Evolutionary conservation across 2,329 filamentous ascomycete species (phyloP).

Genomic region (Xylaria sp.): DNA sequence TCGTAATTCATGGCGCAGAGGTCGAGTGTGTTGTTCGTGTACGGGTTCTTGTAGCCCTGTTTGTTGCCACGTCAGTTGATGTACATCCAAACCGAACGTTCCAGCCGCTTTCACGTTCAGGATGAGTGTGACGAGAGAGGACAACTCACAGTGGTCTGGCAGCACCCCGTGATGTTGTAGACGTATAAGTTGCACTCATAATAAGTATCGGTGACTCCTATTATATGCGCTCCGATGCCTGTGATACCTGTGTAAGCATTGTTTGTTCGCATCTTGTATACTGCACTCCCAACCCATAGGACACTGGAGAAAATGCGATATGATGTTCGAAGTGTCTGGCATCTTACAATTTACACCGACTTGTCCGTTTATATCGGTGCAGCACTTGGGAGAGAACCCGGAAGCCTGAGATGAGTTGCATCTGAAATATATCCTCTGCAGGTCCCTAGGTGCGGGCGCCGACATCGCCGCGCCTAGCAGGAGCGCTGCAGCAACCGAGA

Average conservation of each 20-base stretch:
- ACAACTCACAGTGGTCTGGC: slow-evolving; percentile 42
- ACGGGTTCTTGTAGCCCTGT: slow-evolving; percentile 45
- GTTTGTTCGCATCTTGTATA: not conserved
- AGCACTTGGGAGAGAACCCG: slow-evolving; percentile 43
- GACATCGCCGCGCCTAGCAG: slow-evolving; percentile 34
- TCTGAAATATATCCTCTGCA: slow-evolving; percentile 36
- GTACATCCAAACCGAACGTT: not conserved
- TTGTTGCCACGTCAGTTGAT: not conserved
- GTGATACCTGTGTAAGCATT: slow-evolving; percentile 1
- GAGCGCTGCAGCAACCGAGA: slow-evolving; percentile 26
- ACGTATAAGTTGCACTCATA: slow-evolving; percentile 45
- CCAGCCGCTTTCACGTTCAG: not conserved
- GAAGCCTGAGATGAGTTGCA: slow-evolving; percentile 38
- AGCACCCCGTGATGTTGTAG: slow-evolving; percentile 47
- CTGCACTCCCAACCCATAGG: not conserved
- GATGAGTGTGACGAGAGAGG: not conserved
- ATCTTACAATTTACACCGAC: slow-evolving; percentile 45
- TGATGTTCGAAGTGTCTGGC: not conserved
- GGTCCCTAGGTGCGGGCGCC: slow-evolving; percentile 20
- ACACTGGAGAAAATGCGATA: not conserved
- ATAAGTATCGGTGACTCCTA: slow-evolving; percentile 40
- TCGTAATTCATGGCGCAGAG: slow-evolving; percentile 41
- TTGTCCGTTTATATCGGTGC: slow-evolving; percentile 44
- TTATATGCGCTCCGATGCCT: slow-evolving; percentile 43
- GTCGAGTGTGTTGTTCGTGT: slow-evolving; percentile 42